Conservation (phyloP, 1,284 basidiomycete species). For the Papiliotrema laurentii region DNA sequence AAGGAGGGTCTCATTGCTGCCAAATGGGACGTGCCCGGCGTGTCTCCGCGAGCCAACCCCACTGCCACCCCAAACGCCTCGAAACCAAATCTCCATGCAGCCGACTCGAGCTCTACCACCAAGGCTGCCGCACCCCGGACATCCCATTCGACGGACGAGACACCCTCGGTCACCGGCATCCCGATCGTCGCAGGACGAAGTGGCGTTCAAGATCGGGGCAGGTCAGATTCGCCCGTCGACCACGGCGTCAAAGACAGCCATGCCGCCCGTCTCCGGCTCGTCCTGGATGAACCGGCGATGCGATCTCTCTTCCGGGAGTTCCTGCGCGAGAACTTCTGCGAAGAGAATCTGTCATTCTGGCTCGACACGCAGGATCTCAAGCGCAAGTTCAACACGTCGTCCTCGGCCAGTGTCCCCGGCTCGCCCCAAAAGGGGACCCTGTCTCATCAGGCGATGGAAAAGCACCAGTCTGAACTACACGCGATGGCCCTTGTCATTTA, state of each 20-base stretch:
- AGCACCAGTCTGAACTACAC: slow-evolving; percentile 91
- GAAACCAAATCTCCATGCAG: slow-evolving; percentile 19
- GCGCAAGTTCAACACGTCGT: slow-evolving; percentile 90
- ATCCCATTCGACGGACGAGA: slow-evolving; percentile 12
- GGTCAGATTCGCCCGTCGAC: slow-evolving; percentile 2
- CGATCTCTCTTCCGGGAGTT: slow-evolving; percentile 91
- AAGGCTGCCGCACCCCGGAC: neutral
- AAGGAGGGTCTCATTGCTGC: slow-evolving; percentile 81
- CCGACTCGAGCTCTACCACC: slow-evolving; percentile 3
- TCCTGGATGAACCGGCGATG: slow-evolving; percentile 87
- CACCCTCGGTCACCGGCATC: neutral
- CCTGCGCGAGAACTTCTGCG: slow-evolving; percentile 89
- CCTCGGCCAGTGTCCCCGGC: slow-evolving; percentile 66
- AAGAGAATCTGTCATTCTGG: slow-evolving; percentile 97
- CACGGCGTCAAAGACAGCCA: slow-evolving; percentile 68
- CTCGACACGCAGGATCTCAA: slow-evolving; percentile 96
- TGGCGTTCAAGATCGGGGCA: neutral
- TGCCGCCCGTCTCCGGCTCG: slow-evolving; percentile 83
- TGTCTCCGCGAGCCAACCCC: neutral
- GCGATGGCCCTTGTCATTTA: slow-evolving; percentile 86
- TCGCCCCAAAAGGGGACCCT: slow-evolving; percentile 51
- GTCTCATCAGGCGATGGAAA: slow-evolving; percentile 88
- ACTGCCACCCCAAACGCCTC: too few species aligned
- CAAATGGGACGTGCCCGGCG: slow-evolving; percentile 61
- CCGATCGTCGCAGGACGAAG: neutral